Evolutionary conservation across 2,329 filamentous ascomycete genomes (phyloP).

Genomic region (Pseudogymnoascus pannorum): DNA sequence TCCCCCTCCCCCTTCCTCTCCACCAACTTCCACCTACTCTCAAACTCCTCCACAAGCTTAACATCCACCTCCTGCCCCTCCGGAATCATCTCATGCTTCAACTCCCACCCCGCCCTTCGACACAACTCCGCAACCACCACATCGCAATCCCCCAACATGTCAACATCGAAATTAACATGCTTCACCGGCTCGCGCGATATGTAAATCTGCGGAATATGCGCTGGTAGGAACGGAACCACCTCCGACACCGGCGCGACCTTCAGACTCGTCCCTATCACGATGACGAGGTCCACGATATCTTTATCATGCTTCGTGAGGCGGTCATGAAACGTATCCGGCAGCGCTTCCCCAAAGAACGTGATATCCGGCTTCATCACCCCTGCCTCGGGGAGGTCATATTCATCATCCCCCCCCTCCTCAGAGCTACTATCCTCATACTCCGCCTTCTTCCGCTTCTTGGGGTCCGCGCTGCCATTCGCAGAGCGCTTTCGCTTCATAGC

Average conservation of each 20-base stretch:
- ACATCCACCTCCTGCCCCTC: constrained; percentile 55
- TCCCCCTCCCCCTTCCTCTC: neutral
- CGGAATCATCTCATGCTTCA: constrained; percentile 76
- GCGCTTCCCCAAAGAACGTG: constrained; percentile 90
- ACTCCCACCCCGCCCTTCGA: constrained; percentile 69
- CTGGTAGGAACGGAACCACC: constrained; percentile 72
- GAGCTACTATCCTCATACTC: constrained; percentile 18
- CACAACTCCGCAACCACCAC: constrained; percentile 82
- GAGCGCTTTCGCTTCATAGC: constrained; percentile 51
- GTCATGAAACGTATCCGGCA: constrained; percentile 75
- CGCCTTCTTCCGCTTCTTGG: constrained; percentile 24
- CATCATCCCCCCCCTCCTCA: constrained; percentile 39
- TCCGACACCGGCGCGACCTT: constrained; percentile 95
- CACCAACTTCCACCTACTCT: constrained; percentile 29
- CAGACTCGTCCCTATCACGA: constrained; percentile 92
- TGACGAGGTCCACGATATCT: constrained; percentile 74
- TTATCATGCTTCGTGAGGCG: constrained; percentile 77
- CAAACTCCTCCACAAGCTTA: constrained; percentile 38
- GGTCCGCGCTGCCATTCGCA: constrained; percentile 43
- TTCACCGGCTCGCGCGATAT: constrained; percentile 76
- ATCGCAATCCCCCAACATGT: constrained; percentile 92
- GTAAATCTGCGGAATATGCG: constrained; percentile 82
- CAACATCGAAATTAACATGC: constrained; percentile 94
- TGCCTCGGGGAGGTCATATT: constrained; percentile 58
- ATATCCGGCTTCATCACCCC: constrained; percentile 97